A percentile compares a stretch with the other conserved stretches of the same genome.
phyloP scores from a whole-genome alignment of 768 basidiomycete species.

The Lactarius sp. region DNA sequence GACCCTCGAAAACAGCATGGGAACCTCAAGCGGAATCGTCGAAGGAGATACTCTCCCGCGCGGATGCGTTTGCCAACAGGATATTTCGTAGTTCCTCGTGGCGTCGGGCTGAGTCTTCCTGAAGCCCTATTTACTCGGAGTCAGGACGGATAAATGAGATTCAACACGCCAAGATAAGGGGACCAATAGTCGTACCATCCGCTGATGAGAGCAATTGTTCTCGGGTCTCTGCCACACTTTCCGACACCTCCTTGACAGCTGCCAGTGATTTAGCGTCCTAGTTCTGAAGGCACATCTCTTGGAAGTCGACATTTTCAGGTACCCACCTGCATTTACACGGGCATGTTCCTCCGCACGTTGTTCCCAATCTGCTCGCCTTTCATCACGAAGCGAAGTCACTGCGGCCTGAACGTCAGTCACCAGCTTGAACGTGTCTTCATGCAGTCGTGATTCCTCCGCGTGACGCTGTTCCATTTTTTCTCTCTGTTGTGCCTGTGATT shows the following conservation, averaged over 20 bases:
- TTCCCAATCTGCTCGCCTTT: slow-evolving; percentile 5
- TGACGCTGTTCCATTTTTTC: slow-evolving; percentile 12
- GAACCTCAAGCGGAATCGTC: neutral
- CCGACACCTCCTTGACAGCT: slow-evolving; percentile 7
- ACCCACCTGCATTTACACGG: slow-evolving; percentile 14
- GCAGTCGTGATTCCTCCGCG: slow-evolving; percentile 5
- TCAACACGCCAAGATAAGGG: neutral
- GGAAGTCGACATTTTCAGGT: neutral
- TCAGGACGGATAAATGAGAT: neutral
- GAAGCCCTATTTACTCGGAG: slow-evolving; percentile 12
- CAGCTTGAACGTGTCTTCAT: slow-evolving; percentile 10
- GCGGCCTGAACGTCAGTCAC: slow-evolving; percentile 13
- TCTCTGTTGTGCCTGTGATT: slow-evolving; percentile 5
- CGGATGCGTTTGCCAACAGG: slow-evolving; percentile 25
- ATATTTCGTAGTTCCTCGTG: slow-evolving; percentile 22
- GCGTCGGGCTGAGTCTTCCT: slow-evolving; percentile 21
- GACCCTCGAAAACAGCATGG: neutral
- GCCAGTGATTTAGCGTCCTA: neutral
- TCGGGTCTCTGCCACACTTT: slow-evolving; percentile 8
- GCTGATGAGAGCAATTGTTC: slow-evolving; percentile 7
- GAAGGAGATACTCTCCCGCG: slow-evolving; percentile 23
- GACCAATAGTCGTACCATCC: slow-evolving; percentile 2
- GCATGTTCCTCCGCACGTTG: slow-evolving; percentile 8
- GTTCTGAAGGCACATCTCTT: neutral
- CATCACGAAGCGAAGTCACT: slow-evolving; percentile 12